Evolutionary conservation across 2,329 filamentous ascomycete species (phyloP).

Genomic region (Pseudogymnoascus sp.): DNA sequence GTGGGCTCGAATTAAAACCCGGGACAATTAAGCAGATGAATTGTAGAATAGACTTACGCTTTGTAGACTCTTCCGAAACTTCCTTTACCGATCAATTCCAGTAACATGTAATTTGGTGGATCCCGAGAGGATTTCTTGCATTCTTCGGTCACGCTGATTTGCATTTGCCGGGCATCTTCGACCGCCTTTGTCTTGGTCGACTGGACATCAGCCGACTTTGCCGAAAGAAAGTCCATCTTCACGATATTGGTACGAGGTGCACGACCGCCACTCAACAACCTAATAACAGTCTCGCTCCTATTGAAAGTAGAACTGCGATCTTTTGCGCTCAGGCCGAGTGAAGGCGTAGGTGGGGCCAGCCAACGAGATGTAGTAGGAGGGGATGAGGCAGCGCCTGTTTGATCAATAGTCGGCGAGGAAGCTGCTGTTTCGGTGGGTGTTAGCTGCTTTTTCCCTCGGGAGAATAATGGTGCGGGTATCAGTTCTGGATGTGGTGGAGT

Average conservation of each 20-base stretch:
- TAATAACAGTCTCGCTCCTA: background rate
- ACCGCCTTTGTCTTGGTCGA: slow-evolving; percentile 51
- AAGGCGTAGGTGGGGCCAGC: background rate
- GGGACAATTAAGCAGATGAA: slow-evolving; percentile 8
- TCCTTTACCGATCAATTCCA: slow-evolving; percentile 67
- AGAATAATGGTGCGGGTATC: background rate
- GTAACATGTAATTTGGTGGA: slow-evolving; percentile 58
- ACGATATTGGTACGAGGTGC: background rate
- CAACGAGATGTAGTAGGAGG: too few species aligned
- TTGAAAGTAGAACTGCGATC: background rate
- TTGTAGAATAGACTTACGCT: slow-evolving; percentile 28
- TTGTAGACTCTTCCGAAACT: slow-evolving; percentile 70
- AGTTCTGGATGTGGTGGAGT: background rate
- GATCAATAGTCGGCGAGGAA: background rate
- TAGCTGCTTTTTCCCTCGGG: background rate
- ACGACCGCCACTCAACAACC: background rate
- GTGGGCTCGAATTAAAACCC: slow-evolving; percentile 2
- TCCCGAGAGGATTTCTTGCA: slow-evolving; percentile 52
- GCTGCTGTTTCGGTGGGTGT: background rate
- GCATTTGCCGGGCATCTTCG: slow-evolving; percentile 65
- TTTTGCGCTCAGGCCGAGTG: background rate
- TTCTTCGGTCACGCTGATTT: slow-evolving; percentile 53
- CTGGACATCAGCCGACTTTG: slow-evolving; percentile 35
- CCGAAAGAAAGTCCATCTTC: slow-evolving; percentile 26
- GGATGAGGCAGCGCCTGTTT: background rate